phyloP scores from a whole-genome alignment of 2,329 filamentous ascomycete species.

The Nigrograna mackinnonii region DNA sequence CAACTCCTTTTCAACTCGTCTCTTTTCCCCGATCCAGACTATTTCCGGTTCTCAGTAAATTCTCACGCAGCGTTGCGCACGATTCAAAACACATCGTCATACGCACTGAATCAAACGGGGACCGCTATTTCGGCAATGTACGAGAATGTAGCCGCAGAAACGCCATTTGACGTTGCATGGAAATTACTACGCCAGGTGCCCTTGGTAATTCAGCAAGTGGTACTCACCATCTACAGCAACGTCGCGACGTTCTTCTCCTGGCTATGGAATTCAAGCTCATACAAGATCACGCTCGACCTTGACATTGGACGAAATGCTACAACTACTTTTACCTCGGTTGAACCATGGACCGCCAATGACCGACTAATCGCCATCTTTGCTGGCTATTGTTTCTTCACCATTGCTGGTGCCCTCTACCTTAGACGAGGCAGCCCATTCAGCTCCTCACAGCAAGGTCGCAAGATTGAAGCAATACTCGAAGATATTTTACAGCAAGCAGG shows the following conservation, averaged over 20 bases:
- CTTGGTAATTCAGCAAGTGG: conserved; percentile 7
- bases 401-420: conserved; percentile 78
- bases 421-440: conserved; percentile 72
- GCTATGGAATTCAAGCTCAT: conserved; percentile 37
- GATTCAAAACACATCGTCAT: conserved; percentile 40
- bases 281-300: conserved; percentile 40
- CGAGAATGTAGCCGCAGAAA: conserved; percentile 27
- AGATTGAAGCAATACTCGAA: conserved; percentile 73
- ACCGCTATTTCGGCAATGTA: conserved; percentile 24
- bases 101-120: conserved; percentile 34
- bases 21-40: conserved; percentile 30
- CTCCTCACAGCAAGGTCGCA: conserved; percentile 55
- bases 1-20: conserved; percentile 30
- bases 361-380: conserved; percentile 73
- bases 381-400: conserved; percentile 78
- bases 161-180: conserved; percentile 15
- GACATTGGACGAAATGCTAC: conserved; percentile 23
- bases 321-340: conserved; percentile 18
- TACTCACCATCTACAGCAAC: conserved; percentile 11
- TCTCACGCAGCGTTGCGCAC: conserved; percentile 41
- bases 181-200: conserved; percentile 21
- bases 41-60: conserved; percentile 39
- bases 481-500: conserved; percentile 90
- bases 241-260: conserved; percentile 19
- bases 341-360: conserved; percentile 56